Evolutionary conservation across 345 rosid genomes (phyloP).

Genomic region (Eutrema japonicum): DNA sequence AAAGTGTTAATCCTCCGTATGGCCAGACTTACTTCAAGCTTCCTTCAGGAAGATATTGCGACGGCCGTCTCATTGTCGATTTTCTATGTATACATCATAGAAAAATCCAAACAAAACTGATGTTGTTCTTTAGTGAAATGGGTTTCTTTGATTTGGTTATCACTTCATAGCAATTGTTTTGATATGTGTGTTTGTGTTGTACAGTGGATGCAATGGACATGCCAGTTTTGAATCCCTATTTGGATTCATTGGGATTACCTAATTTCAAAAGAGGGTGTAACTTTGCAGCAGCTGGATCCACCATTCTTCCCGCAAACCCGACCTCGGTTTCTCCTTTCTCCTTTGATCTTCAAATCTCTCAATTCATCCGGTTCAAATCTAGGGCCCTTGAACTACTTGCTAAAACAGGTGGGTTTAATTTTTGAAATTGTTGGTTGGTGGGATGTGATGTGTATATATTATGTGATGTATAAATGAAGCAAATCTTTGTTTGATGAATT

Average conservation of each 20-base stretch:
- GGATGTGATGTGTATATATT: not conserved
- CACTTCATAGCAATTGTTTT: not conserved
- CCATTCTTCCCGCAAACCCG: conserved; percentile 73
- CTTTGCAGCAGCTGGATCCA: conserved; percentile 91
- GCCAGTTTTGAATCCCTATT: conserved; percentile 83
- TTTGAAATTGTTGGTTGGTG: conserved; percentile 1
- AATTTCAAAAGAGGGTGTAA: conserved; percentile 84
- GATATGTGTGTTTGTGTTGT: not conserved
- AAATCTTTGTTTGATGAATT: conserved; percentile 12
- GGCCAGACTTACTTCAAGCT: conserved; percentile 64
- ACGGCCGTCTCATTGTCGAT: conserved; percentile 81
- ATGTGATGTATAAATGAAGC: conserved; percentile 30
- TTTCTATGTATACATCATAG: conserved; percentile 60
- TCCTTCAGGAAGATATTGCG: conserved; percentile 85
- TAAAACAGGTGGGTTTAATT: conserved; percentile 46
- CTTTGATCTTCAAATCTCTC: conserved; percentile 76
- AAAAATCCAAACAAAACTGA: not conserved
- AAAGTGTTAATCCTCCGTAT: conserved; percentile 63
- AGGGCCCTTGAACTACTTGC: conserved; percentile 64
- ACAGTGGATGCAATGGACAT: conserved; percentile 96
- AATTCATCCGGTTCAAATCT: conserved; percentile 78
- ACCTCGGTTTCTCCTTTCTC: conserved; percentile 80
- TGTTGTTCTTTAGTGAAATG: conserved; percentile 13
- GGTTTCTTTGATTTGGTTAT: not conserved
- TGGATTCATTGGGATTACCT: conserved; percentile 84